Percentiles rank a stretch among this genome's conserved stretches.
Evolutionary conservation across 2,329 filamentous ascomycete species (phyloP).

Genomic region (Pseudogymnoascus sp.): DNA sequence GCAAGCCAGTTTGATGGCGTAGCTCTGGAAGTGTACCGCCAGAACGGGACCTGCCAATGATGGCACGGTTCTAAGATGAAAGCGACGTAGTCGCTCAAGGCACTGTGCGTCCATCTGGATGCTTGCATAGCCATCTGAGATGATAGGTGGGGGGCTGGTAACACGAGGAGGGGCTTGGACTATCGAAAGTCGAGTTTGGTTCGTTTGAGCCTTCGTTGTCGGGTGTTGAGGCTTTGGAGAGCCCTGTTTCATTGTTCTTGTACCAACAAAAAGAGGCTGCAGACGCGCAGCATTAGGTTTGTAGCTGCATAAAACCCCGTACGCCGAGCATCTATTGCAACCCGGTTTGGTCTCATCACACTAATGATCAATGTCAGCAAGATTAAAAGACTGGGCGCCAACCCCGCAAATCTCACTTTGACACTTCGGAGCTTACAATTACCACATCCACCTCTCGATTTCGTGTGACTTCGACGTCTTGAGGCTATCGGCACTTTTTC

Average conservation of each 20-base stretch:
- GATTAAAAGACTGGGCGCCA: slow-evolving; percentile 11
- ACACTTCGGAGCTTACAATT: slow-evolving; percentile 49
- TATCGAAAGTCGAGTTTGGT: not conserved
- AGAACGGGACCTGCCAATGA: slow-evolving; percentile 31
- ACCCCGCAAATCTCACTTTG: slow-evolving; percentile 35
- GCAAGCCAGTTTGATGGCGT: slow-evolving; percentile 32
- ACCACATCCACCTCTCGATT: slow-evolving; percentile 45
- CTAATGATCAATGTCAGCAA: slow-evolving; percentile 24
- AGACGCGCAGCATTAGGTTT: slow-evolving; percentile 26
- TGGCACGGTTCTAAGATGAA: slow-evolving; percentile 35
- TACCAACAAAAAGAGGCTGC: slow-evolving; percentile 26
- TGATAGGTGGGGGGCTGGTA: not conserved
- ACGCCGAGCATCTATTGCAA: slow-evolving; percentile 40
- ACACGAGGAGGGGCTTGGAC: not conserved
- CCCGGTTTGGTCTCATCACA: slow-evolving; percentile 45
- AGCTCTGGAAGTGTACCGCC: slow-evolving; percentile 29
- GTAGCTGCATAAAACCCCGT: slow-evolving; percentile 42
- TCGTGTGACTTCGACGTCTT: slow-evolving; percentile 35
- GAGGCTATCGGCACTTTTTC: not conserved
- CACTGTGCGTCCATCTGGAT: slow-evolving; percentile 16
- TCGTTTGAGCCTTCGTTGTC: not conserved
- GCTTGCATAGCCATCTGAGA: slow-evolving; percentile 2
- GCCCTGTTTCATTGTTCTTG: slow-evolving; percentile 11
- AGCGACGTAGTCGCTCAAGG: slow-evolving; percentile 33
- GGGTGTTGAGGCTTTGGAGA: not conserved